phyloP scores from a whole-genome alignment of 352 stramenopile genomes.

The Halophytophthora polymorphica region DNA sequence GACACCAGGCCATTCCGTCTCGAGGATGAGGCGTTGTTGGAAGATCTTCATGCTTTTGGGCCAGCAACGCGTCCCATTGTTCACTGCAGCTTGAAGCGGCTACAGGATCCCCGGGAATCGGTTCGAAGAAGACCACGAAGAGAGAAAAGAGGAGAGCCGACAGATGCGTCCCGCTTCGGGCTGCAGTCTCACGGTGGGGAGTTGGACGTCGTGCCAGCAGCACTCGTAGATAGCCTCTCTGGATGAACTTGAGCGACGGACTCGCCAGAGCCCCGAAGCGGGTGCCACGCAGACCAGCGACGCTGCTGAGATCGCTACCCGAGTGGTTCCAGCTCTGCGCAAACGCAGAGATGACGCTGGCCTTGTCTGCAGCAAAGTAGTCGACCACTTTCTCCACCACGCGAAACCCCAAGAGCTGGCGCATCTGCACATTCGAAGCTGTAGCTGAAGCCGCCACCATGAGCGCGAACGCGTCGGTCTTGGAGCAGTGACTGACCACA shows the following conservation, averaged over 20 bases:
- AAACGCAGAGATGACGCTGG: constrained; percentile 19
- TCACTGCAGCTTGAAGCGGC: constrained; percentile 3
- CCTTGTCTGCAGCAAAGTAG: constrained; percentile 8
- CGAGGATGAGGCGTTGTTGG: constrained; percentile 1
- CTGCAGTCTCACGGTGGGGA: neutral
- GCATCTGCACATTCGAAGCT: neutral
- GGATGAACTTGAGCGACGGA: constrained; percentile 15
- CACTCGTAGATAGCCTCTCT: constrained; percentile 24
- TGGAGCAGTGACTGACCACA: constrained; percentile 32
- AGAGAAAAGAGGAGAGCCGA: constrained; percentile 21
- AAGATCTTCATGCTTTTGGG: neutral
- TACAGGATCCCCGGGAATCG: neutral
- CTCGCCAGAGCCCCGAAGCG: neutral
- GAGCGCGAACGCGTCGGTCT: constrained; percentile 27
- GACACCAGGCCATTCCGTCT: constrained; percentile 27
- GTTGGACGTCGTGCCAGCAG: constrained; percentile 10
- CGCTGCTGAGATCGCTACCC: neutral
- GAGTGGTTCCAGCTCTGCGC: constrained; percentile 11
- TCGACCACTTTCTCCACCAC: constrained; percentile 19
- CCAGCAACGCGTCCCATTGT: constrained; percentile 27
- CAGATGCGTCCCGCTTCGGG: neutral
- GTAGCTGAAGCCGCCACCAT: neutral
- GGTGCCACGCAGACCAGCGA: neutral
- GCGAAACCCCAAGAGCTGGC: constrained; percentile 26
- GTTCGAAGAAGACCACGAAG: constrained; percentile 22